Base-by-base conservation (phyloP, 768 basidiomycete genomes). In the Termitomyces sp. region DNA sequence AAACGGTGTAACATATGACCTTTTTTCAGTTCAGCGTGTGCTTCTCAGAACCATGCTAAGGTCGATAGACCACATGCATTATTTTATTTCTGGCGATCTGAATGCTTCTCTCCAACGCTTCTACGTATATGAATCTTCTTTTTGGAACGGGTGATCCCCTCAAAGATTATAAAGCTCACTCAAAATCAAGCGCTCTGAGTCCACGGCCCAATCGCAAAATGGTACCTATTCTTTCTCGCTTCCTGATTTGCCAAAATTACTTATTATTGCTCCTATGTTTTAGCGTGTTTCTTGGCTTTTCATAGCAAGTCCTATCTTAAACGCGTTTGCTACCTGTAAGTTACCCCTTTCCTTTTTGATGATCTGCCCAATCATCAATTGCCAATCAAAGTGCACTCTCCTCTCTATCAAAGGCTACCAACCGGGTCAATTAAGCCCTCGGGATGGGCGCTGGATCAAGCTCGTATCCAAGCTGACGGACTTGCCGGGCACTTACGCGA, bases 401-500 rank as follows among this genome's bases (percentile, higher is more conserved):
- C 71, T 0, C 49, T 71, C 22, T 73, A 63, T 31, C 53, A 63
- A 32, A 66, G 69, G 40, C 58, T 73, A 20, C 70, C 72, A 16
- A 69, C 70, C 23, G 74, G 73, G 0, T 48, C 70, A 2, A 63
- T 75, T 10, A 76, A 75, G 56, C 75, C 73, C 20, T 43, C 63
- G 4, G 75, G 74, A 32, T 76, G 75, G 74, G 68, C 69, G 13
- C 60, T 72, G 10, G 66, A 75, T 52, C 71, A 74, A 49, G 75
- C 73, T n/a, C 66, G 64, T 25, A 68, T 75, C 16, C 75, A 76
- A 46, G 74, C 73, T 0, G 67, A 73, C 41, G 74, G 75, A 35
- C 59, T 76, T 16, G 73, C 73, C 1, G 75, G 75, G 1, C 74
- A 76, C 45, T 58, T 75, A 12, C 66, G 72, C 39, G 74, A 76